phyloP scores from a whole-genome alignment of 305 asterid species.

The Fraxinus ornus region DNA sequence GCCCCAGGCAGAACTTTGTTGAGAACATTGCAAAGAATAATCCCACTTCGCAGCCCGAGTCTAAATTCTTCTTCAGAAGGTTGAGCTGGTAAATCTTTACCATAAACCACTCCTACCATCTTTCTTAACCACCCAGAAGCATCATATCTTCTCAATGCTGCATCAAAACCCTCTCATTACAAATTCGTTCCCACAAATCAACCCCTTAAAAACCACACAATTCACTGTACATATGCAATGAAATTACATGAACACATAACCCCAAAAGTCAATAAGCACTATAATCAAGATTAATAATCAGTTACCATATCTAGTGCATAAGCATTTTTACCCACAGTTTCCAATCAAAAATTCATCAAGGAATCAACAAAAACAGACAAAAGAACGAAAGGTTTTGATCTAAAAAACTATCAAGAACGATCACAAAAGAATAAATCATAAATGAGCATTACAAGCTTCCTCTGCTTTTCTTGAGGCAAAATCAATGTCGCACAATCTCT shows the following conservation, averaged over 20 bases:
- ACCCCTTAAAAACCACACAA: background rate
- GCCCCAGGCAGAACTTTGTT: constrained; percentile 83
- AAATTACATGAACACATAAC: background rate
- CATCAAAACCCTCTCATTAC: constrained; percentile 28
- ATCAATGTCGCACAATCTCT: constrained; percentile 56
- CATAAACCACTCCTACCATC: constrained; percentile 77
- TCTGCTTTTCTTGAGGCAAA: constrained; percentile 72
- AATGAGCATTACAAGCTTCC: constrained; percentile 59
- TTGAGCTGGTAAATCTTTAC: constrained; percentile 78
- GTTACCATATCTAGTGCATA: background rate
- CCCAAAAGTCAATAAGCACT: background rate
- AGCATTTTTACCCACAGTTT: constrained; percentile 11
- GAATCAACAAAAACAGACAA: background rate
- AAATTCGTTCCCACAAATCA: constrained; percentile 1
- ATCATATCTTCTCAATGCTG: constrained; percentile 86
- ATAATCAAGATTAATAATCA: constrained; percentile 6
- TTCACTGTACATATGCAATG: constrained; percentile 5
- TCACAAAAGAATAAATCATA: background rate
- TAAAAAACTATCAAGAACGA: background rate
- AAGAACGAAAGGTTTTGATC: background rate
- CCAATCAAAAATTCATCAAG: background rate
- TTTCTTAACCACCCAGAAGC: constrained; percentile 88
- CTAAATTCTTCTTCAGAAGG: constrained; percentile 91
- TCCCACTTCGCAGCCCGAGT: constrained; percentile 81
- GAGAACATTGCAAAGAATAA: constrained; percentile 83